These are phyloP conservation scores for Pulicaria dysenterica DNA, from an alignment of 129 eudicot genomes.

Conservation along the genomic window DNA sequence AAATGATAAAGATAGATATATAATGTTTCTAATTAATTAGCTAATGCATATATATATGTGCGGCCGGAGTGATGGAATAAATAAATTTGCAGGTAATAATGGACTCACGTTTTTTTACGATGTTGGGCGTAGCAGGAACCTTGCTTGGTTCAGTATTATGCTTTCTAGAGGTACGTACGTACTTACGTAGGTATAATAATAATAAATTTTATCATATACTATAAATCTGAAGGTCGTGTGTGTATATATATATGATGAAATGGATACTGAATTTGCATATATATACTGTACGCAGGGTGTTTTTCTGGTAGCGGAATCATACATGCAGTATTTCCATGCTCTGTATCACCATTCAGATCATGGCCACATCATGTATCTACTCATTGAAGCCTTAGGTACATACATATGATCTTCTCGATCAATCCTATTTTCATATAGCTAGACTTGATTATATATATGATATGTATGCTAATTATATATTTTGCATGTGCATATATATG, in stretches of 20 bases:
- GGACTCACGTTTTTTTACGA: slow-evolving; percentile 73
- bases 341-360: slow-evolving; percentile 48
- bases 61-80: background rate
- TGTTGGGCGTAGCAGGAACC: slow-evolving; percentile 78
- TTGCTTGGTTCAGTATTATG: slow-evolving; percentile 78
- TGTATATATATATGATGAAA: too few species aligned
- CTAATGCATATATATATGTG: too few species aligned
- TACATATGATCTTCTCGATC: too few species aligned
- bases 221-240: too few species aligned
- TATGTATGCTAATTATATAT: too few species aligned
- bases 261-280: slow-evolving; percentile 19
- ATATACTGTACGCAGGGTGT: slow-evolving; percentile 46
- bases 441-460: too few species aligned
- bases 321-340: slow-evolving; percentile 56
- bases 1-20: too few species aligned
- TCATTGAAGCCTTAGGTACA: slow-evolving; percentile 68
- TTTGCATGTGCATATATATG: too few species aligned
- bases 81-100: slow-evolving; percentile 45
- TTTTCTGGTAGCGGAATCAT: slow-evolving; percentile 56
- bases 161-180: slow-evolving; percentile 71
- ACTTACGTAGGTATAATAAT: too few species aligned
- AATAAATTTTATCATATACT: too few species aligned
- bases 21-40: too few species aligned
- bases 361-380: slow-evolving; percentile 52
- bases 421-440: too few species aligned